A percentile compares a stretch with the other conserved stretches of the same genome.
These are phyloP conservation scores for Canavalia gladiata DNA, from an alignment of 306 rosid species.

Conservation along the genomic window DNA sequence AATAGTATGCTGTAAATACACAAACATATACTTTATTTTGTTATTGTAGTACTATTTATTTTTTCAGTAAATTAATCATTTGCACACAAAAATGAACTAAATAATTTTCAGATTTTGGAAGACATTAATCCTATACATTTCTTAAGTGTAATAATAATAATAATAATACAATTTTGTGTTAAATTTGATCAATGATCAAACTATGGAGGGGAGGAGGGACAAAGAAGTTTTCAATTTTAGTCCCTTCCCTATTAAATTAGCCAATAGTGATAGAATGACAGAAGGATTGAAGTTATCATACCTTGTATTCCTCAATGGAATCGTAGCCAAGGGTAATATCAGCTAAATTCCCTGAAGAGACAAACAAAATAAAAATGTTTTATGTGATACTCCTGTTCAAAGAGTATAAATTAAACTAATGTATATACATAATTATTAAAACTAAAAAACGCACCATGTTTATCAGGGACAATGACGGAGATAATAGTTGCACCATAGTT, in stretches of 20 bases:
- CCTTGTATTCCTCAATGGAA: constrained; percentile 38
- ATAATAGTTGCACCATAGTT: constrained; percentile 51
- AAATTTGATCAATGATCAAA: no score
- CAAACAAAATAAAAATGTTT: background rate
- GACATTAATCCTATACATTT: no score
- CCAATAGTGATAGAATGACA: background rate
- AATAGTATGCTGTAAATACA: no score
- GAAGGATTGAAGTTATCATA: background rate
- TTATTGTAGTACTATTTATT: no score
- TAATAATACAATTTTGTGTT: background rate
- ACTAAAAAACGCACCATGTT: constrained; percentile 35
- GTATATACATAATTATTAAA: background rate
- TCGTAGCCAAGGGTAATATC: constrained; percentile 50
- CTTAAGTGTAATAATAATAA: background rate
- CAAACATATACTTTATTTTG: no score
- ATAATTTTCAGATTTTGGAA: no score
- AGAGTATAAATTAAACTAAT: background rate
- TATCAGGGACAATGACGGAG: constrained; percentile 44
- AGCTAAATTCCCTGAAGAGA: constrained; percentile 34
- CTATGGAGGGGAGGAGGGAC: background rate
- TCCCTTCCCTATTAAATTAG: background rate
- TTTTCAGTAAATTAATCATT: no score
- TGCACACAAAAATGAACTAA: no score
- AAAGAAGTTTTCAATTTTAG: background rate
- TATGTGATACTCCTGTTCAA: background rate